Percentiles rank a stretch among this genome's conserved stretches.
phyloP scores from a whole-genome alignment of 805 yeast genomes.

The Monosporozyma siamensis region DNA sequence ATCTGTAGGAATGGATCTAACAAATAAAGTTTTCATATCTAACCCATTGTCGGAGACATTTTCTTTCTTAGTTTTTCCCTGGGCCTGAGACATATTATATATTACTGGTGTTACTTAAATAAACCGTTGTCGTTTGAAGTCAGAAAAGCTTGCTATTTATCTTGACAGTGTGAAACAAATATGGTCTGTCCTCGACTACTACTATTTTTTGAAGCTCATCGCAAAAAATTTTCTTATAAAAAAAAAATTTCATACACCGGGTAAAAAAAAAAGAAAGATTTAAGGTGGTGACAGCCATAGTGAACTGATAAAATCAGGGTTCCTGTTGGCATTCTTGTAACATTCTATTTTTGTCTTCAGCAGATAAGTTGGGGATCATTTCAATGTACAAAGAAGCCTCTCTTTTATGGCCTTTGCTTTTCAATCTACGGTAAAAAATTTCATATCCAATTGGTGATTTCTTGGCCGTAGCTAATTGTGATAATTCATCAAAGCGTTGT shows the following conservation, averaged over 20 bases:
- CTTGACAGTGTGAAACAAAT: no score
- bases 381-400: slow-evolving; percentile 54
- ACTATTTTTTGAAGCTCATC: slow-evolving; percentile 3
- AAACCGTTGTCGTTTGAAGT: no score
- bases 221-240: slow-evolving; percentile 3
- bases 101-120: no score
- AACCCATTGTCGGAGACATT: slow-evolving; percentile 21
- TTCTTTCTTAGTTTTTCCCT: neutral
- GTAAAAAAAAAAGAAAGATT: slow-evolving; percentile 2
- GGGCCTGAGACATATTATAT: slow-evolving; percentile 5
- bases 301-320: neutral
- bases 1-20: slow-evolving; percentile 71
- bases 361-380: slow-evolving; percentile 38
- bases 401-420: slow-evolving; percentile 44
- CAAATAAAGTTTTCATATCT: slow-evolving; percentile 59
- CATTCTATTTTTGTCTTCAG: slow-evolving; percentile 41
- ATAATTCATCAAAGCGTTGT: slow-evolving; percentile 48
- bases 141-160: no score
- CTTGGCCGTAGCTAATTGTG: slow-evolving; percentile 39
- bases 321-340: slow-evolving; percentile 35
- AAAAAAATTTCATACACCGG: slow-evolving; percentile 3
- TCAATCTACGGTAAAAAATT: slow-evolving; percentile 49
- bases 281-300: no score
- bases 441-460: slow-evolving; percentile 67
- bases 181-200: no score